phyloP scores from a whole-genome alignment of 768 basidiomycete genomes.

The Phanerochaete carnosa region DNA sequence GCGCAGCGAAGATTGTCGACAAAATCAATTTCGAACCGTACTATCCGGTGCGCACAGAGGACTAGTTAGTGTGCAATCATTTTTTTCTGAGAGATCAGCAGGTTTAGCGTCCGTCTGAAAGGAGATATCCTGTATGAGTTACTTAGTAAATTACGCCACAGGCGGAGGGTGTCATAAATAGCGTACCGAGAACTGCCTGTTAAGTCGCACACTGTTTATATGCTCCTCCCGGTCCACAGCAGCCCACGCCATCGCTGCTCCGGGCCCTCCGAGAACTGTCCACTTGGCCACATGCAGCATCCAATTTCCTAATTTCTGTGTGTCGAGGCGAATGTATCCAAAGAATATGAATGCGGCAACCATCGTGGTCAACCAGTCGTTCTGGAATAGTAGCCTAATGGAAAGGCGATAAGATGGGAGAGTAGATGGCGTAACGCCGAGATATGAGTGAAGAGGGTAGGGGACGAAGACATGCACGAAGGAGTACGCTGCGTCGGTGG shows the following conservation, averaged over 20 bases:
- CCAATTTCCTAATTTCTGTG: not conserved
- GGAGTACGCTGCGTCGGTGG: not conserved
- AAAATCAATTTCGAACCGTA: no score
- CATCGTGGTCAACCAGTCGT: conserved; percentile 11
- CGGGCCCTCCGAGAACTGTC: conserved; percentile 5
- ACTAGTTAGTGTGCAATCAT: no score
- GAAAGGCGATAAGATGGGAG: conserved; percentile 4
- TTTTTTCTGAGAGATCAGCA: no score
- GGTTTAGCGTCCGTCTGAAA: no score
- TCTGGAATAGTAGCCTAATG: conserved; percentile 9
- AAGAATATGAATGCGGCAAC: conserved; percentile 6
- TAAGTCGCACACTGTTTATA: not conserved
- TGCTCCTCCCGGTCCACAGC: conserved; percentile 2
- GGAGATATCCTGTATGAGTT: no score
- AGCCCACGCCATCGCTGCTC: conserved; percentile 9
- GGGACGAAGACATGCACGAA: conserved; percentile 8
- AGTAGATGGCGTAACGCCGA: not conserved
- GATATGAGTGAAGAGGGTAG: not conserved
- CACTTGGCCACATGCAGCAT: not conserved
- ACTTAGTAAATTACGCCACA: no score
- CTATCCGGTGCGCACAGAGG: no score
- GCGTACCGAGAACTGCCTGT: not conserved
- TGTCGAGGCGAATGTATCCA: not conserved
- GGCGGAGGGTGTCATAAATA: no score
- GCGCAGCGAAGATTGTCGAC: no score